A percentile compares a stretch with the other conserved stretches of the same genome.
phyloP scores from a whole-genome alignment of 148 eudicot species.

The Diospyros lotus region DNA sequence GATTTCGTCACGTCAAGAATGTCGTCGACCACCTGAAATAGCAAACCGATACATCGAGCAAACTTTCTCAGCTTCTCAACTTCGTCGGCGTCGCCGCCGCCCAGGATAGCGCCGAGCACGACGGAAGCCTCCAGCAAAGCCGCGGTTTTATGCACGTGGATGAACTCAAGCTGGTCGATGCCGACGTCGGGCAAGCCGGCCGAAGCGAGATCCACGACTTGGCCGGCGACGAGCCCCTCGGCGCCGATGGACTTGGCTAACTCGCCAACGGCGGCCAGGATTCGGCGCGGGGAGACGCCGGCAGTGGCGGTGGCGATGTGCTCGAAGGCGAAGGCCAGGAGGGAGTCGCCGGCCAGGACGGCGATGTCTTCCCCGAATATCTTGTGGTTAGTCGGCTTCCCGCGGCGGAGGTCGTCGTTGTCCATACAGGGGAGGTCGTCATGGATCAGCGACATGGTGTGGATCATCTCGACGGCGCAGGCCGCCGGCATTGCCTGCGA shows the following conservation, averaged over 20 bases:
- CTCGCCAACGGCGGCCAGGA: conserved; percentile 22
- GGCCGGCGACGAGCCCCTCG: conserved; percentile 38
- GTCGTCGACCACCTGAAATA: conserved; percentile 46
- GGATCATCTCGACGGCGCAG: conserved; percentile 46
- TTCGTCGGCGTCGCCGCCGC: conserved; percentile 25
- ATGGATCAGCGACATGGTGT: conserved; percentile 41
- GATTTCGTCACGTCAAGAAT: conserved; percentile 38
- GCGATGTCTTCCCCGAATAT: conserved; percentile 41
- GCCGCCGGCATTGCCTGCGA: conserved; percentile 37
- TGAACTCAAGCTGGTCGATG: conserved; percentile 33
- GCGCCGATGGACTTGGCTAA: conserved; percentile 29
- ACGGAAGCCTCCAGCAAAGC: conserved; percentile 33
- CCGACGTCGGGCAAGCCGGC: conserved; percentile 24
- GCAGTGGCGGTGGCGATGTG: conserved; percentile 18
- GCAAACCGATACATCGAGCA: conserved; percentile 36
- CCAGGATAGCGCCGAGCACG: conserved; percentile 32
- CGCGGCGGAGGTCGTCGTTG: conserved; percentile 40
- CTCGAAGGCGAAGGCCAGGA: conserved; percentile 31
- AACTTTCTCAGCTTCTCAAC: conserved; percentile 34
- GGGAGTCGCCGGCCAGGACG: conserved; percentile 38
- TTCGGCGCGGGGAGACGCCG: conserved; percentile 10
- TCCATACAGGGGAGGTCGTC: conserved; percentile 50
- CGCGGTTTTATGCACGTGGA: conserved; percentile 37
- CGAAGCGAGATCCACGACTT: conserved; percentile 29
- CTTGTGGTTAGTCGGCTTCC: conserved; percentile 39